Evolutionary conservation across 495 filamentous ascomycete species (phyloP), one percentile per base, ranked within the genome.

Genomic region (Tuber melanosporum): DNA sequence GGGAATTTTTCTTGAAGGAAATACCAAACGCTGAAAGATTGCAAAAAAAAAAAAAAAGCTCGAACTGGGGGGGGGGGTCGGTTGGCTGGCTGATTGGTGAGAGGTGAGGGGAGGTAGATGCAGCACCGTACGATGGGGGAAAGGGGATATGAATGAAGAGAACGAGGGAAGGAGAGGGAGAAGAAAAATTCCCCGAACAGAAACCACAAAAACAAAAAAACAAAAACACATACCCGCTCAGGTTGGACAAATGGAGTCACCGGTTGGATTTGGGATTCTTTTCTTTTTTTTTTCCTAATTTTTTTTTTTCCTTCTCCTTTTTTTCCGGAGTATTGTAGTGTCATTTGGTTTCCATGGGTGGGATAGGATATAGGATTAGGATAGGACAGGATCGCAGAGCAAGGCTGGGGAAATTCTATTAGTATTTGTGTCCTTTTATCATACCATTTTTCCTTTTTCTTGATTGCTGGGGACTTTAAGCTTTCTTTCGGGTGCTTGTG

Each of bases 1-100:
- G 43, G 71, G 43, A 45, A 73, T 45, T 49, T 73, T 73, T 73
- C 71, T 45, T 73, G 42, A 43, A 45, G 26, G 71, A 73, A 45
- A 73, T 73, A 73, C 39, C 43, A 66, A 73, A 49, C 41, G 52
- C 36, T 73, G 10, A 73, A 66, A 66, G 57, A 66, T 66, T 66
- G 32, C 32, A 66, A 66, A 66, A 66, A 66, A 66, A 57, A 26
- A 41, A 41, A 41, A 41, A 41, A 5, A 66, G 57, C 26, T 36
- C 17, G 57, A 66, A 66, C 57, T 66, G 3, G 57, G 26, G 26
- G 57, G n/a, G n/a, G n/a, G 3, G 26, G 12, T 32, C 3, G 57
- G 57, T 66, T 4, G 14, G 26, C 32, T 66, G 52, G n/a, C 15
- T 66, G 57, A 7, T 66, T 66, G 57, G 26, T 66, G 26, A 32